phyloP scores from a whole-genome alignment of 177 flowering plant genomes.

The Vitis hybrid region DNA sequence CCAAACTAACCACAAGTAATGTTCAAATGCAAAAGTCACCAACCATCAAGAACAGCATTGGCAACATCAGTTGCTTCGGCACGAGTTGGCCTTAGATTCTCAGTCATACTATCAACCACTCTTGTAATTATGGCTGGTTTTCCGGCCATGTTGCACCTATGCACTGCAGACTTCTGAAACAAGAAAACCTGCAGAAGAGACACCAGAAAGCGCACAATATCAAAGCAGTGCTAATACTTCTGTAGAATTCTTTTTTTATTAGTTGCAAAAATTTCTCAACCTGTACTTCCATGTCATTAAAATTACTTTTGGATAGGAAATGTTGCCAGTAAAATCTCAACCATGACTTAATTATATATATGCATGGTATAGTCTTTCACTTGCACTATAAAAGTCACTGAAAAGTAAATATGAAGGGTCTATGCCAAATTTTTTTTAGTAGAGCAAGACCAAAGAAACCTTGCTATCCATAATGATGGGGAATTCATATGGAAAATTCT shows the following conservation, averaged over 20 bases:
- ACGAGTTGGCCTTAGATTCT: slow-evolving; percentile 36
- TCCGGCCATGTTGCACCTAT: slow-evolving; percentile 29
- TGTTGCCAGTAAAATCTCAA: not conserved
- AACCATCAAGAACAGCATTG: slow-evolving; percentile 40
- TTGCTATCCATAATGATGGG: not conserved
- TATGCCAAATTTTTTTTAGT: not conserved
- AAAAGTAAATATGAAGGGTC: not conserved
- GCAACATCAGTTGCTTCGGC: slow-evolving; percentile 44
- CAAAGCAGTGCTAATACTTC: not conserved
- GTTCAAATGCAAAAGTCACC: not conserved
- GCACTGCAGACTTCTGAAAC: slow-evolving; percentile 28
- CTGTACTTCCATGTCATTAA: too few relatives aligned
- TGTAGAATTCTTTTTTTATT: too few relatives aligned
- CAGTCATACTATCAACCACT: slow-evolving; percentile 37
- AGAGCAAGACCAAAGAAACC: not conserved
- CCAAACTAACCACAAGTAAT: not conserved
- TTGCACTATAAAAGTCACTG: not conserved
- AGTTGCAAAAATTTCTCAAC: too few relatives aligned
- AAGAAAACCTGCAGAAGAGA: slow-evolving; percentile 23
- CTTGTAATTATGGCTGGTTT: slow-evolving; percentile 33
- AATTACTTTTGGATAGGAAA: not conserved
- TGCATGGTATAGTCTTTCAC: not conserved
- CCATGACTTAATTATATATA: not conserved
- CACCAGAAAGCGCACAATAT: not conserved
- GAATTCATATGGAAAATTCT: not conserved